Evolutionary conservation across 306 rosid genomes (phyloP).

Genomic region (Herpetospermum pedunculosum): DNA sequence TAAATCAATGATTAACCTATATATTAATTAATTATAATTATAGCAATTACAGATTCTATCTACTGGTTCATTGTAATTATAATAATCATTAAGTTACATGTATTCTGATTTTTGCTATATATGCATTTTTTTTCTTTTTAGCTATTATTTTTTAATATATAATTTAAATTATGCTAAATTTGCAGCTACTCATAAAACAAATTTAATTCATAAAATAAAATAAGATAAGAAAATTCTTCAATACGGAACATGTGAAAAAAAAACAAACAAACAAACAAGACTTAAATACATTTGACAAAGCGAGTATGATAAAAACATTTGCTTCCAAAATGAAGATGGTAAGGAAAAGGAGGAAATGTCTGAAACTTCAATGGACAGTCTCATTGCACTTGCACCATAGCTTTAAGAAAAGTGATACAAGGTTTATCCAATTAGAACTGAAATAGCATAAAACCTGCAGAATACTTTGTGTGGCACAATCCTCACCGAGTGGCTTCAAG

Average conservation of each 20-base stretch:
- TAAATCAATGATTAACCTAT: neutral
- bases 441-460: conserved; percentile 47
- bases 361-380: too few species aligned
- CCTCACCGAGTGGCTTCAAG: conserved; percentile 85
- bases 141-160: neutral
- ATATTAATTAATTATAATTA: neutral
- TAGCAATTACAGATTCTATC: neutral
- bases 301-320: neutral
- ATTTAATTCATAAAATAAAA: conserved; percentile 3
- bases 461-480: conserved; percentile 96
- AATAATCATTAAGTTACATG: neutral
- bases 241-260: neutral
- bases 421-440: neutral
- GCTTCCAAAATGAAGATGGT: neutral
- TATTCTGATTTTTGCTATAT: neutral
- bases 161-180: neutral
- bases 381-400: neutral
- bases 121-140: neutral
- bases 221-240: neutral
- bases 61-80: neutral
- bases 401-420: neutral
- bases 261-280: neutral
- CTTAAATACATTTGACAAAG: neutral
- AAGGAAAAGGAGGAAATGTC: neutral
- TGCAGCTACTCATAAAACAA: conserved; percentile 6